phyloP scores from a whole-genome alignment of 495 filamentous ascomycete genomes.

The Aspergillus funiculosus region DNA sequence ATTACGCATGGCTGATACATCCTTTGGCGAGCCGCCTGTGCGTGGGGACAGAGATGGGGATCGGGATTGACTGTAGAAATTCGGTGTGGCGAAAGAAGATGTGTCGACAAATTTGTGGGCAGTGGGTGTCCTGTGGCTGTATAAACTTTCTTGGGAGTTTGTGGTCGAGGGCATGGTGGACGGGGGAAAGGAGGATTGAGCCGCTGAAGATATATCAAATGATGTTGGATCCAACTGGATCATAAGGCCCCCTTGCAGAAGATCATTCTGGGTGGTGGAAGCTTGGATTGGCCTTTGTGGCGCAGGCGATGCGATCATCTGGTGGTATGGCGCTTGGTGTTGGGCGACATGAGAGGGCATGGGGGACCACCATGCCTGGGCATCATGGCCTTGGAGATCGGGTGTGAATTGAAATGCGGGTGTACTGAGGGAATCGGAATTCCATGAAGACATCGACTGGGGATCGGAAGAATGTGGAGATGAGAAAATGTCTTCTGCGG shows the following conservation, averaged over 20 bases:
- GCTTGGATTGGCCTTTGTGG: constrained; percentile 30
- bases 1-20: constrained; percentile 16
- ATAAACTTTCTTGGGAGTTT: constrained; percentile 16
- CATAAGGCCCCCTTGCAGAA: constrained; percentile 44
- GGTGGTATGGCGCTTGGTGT: constrained; percentile 35
- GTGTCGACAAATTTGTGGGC: constrained; percentile 29
- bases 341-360: constrained; percentile 35
- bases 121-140: constrained; percentile 19
- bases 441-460: constrained; percentile 43
- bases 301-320: constrained; percentile 31
- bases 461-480: constrained; percentile 42
- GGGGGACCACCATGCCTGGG: constrained; percentile 41
- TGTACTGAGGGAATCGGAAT: constrained; percentile 38
- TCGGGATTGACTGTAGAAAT: constrained; percentile 25
- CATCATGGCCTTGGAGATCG: constrained; percentile 36
- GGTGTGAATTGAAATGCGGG: constrained; percentile 37
- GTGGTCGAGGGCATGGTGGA: constrained; percentile 23
- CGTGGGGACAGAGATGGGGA: constrained; percentile 41
- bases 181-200: constrained; percentile 28
- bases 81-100: constrained; percentile 25
- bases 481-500: constrained; percentile 41
- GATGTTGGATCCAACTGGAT: constrained; percentile 39
- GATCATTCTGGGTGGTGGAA: constrained; percentile 30
- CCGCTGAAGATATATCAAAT: constrained; percentile 29
- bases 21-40: constrained; percentile 27